Percentiles rank a stretch among this genome's conserved stretches.
Conservation (phyloP, 495 filamentous ascomycete species). For the Immersiella caudata region DNA sequence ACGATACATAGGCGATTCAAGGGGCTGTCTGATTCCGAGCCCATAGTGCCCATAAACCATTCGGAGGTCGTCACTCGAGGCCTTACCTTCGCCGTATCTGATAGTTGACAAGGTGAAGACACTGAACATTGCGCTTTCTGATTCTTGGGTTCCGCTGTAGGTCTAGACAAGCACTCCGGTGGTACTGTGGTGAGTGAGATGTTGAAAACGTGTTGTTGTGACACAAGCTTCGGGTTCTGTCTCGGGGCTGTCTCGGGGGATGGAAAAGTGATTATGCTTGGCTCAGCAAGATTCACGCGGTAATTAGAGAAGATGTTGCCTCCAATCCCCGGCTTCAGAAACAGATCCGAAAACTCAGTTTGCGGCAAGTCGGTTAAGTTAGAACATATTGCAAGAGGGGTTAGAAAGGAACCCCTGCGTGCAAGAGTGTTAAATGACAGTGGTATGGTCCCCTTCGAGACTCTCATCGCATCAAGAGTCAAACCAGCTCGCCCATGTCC, state of each 20-base stretch:
- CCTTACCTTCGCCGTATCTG: background rate
- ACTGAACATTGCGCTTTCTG: background rate
- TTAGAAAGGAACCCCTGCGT: too few relatives aligned
- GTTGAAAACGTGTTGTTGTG: background rate
- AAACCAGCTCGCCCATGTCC: too few relatives aligned
- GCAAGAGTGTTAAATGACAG: too few relatives aligned
- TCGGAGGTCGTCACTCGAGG: background rate
- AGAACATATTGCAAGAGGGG: background rate
- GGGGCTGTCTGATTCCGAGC: background rate
- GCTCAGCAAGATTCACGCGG: background rate
- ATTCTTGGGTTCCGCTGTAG: background rate
- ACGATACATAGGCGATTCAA: too few relatives aligned
- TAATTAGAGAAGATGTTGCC: background rate
- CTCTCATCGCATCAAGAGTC: too few relatives aligned
- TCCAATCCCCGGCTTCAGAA: background rate
- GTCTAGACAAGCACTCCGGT: background rate
- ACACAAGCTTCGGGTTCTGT: background rate
- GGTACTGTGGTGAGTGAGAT: background rate
- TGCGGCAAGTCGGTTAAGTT: background rate
- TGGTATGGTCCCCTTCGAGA: too few relatives aligned
- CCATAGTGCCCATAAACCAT: background rate
- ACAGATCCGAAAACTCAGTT: background rate
- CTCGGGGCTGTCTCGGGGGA: background rate
- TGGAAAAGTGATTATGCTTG: background rate
- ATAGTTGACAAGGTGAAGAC: background rate